phyloP scores from a whole-genome alignment of 305 asterid genomes.

The Petunia hybrid region DNA sequence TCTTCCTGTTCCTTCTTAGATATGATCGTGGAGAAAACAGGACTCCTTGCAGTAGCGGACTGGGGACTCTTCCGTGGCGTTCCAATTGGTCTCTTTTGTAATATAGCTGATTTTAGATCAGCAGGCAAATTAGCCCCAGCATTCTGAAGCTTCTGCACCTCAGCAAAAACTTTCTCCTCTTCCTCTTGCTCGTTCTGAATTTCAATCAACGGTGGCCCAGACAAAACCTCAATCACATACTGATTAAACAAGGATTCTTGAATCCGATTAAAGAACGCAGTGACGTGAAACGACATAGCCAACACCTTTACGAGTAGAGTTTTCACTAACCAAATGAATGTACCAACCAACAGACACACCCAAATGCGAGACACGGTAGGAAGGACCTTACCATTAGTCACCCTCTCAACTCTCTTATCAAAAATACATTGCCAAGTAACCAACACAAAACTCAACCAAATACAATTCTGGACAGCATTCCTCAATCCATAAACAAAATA shows the following conservation, averaged over 20 bases:
- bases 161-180: slow-evolving; percentile 44
- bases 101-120: slow-evolving; percentile 37
- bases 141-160: slow-evolving; percentile 47
- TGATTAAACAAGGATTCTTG: slow-evolving; percentile 60
- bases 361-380: slow-evolving; percentile 45
- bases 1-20: slow-evolving; percentile 34
- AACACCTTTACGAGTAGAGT: slow-evolving; percentile 61
- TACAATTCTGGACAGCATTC: slow-evolving; percentile 57
- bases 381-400: slow-evolving; percentile 35
- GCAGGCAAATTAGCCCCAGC: slow-evolving; percentile 46
- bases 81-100: slow-evolving; percentile 36
- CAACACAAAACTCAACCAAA: slow-evolving; percentile 62
- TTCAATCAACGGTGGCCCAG: slow-evolving; percentile 57
- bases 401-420: slow-evolving; percentile 50
- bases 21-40: slow-evolving; percentile 35
- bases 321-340: slow-evolving; percentile 57
- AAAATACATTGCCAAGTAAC: slow-evolving; percentile 59
- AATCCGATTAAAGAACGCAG: slow-evolving; percentile 56
- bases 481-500: slow-evolving; percentile 63
- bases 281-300: slow-evolving; percentile 62
- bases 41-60: slow-evolving; percentile 31
- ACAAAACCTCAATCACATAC: slow-evolving; percentile 54
- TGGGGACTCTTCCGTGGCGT: slow-evolving; percentile 32
- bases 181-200: slow-evolving; percentile 39
- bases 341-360: slow-evolving; percentile 57